Base-by-base conservation (phyloP, 805 yeast genomes). In the Hanseniaspora hatyaiensis region DNA sequence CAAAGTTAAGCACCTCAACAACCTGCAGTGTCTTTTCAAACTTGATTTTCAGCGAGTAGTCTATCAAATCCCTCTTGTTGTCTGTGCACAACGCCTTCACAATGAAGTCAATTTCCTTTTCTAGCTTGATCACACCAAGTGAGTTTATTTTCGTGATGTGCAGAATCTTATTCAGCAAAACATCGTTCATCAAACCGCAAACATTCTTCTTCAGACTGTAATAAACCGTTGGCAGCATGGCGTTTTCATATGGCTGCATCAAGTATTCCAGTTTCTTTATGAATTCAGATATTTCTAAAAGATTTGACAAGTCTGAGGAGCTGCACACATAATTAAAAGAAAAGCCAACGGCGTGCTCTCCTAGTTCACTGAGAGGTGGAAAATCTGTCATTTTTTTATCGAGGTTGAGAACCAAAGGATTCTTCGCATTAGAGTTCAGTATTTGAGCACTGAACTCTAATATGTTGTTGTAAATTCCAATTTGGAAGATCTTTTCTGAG, bases 11-110 rank as follows among this genome's bases (percentile, higher is more conserved):
- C 38, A 86, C 68, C 68, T 85, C 73, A 18, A 86, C 82, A 36
- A 92, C 71, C 60, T 89, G 97, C 0, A 95, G 86, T 5, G 86
- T 77, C 50, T 86, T 70, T 6, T 82, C 71, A 58, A 89, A 89
- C 55, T 75, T 74, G 51, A 85, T 92, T 51, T 96, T 70, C 54
- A 87, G 65, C 30, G 73, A 73, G 62, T 87, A 89, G 13, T 47
- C 40, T 18, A 40, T 36, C 12, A 41, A n/a, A 23, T 29, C 40
- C 36, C 36, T 28, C 12, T 43, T 34, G 57, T 80, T 71, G 49
- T 77, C 75, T 42, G 77, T 80, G 41, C 94, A 80, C 5, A 84
- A 73, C 50, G 80, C 81, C 38, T 79, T 73, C 43, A 92, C 82
- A 29, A 89, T 71, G 23, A 75, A 69, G 40, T 87, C 76, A 19